Base-by-base conservation (phyloP, 768 basidiomycete species). In the Rubroboletus pulcherrimus region DNA sequence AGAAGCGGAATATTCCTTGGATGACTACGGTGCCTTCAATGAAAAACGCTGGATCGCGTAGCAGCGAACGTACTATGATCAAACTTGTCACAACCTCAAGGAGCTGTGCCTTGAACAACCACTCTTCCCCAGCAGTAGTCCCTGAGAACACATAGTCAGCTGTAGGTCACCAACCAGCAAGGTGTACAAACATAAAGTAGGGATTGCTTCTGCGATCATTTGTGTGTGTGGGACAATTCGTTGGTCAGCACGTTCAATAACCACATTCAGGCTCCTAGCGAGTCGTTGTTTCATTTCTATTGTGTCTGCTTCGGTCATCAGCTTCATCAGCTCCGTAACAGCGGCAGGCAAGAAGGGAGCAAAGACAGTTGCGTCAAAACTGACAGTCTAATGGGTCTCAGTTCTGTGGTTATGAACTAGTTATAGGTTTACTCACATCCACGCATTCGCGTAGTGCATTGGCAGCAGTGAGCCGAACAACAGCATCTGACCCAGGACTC, bases 381-480 rank as follows among this genome's bases (percentile, higher is more conserved):
- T 76, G 58, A 85, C 53, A 15, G 82, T 83, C 91, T 93, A 49
- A 26, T 42, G 37, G 26, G 26, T 39, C 53, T 61, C 55, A 55
- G 49, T 56, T 44, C 41, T 34, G 59, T 19, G 42, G 15, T 46
- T 41, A 40, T 37, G 31, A 38, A 19, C 21, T 19, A 55, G n/a
- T 38, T 29, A 26, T 24, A 38, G n/a, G 45, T 53, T 41, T 31
- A 73, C 91, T 60, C 73, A 95, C 94, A 67, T 96, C 89, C 24
- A 93, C 81, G 63, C 91, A 91, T 66, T 93, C 87, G 38, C 83
- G 80, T 30, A 98, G 67, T 12, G 93, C 86, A 24, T 82, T 77
- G 0, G 91, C 88, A 26, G 94, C 87, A 1, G 92, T 93, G 35
- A 98, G 75, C 5, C 93, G 84, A 46, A 98, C 93, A 15, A 93